These are phyloP conservation scores for Monosporozyma aquatica DNA, from an alignment of 805 yeast genomes.

Conservation along the genomic window DNA sequence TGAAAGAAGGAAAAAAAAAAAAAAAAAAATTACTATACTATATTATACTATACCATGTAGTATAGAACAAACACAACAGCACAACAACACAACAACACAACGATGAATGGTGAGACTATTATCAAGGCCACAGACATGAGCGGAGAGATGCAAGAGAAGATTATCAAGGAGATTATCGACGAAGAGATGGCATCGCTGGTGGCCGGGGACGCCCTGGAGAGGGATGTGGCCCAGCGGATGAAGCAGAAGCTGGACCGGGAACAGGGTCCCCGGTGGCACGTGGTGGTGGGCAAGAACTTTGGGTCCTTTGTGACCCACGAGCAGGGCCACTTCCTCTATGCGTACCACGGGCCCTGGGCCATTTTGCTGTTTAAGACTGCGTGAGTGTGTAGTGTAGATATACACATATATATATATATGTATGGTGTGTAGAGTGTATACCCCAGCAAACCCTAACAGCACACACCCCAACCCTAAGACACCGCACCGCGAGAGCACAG, in stretches of 20 bases:
- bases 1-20: too few species aligned
- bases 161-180: background rate
- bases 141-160: background rate
- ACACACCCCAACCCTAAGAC: too few species aligned
- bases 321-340: slow-evolving; percentile 61
- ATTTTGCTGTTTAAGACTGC: slow-evolving; percentile 62
- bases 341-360: slow-evolving; percentile 61
- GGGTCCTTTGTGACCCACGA: slow-evolving; percentile 77
- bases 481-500: too few species aligned
- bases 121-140: slow-evolving; percentile 32
- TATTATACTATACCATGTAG: background rate
- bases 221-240: slow-evolving; percentile 54
- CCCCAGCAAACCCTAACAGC: background rate
- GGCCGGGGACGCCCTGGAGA: slow-evolving; percentile 18
- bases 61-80: background rate
- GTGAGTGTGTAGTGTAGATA: slow-evolving; percentile 20
- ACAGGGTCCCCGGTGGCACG: slow-evolving; percentile 73
- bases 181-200: slow-evolving; percentile 20
- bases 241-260: slow-evolving; percentile 56
- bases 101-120: slow-evolving; percentile 5
- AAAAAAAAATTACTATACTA: too few species aligned
- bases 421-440: background rate
- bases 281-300: slow-evolving; percentile 68
- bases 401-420: background rate
- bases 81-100: background rate